Percentiles rank a stretch among this genome's conserved stretches.
Conservation (phyloP, 2,329 filamentous ascomycete species). For the Aspergillus sp. region DNA sequence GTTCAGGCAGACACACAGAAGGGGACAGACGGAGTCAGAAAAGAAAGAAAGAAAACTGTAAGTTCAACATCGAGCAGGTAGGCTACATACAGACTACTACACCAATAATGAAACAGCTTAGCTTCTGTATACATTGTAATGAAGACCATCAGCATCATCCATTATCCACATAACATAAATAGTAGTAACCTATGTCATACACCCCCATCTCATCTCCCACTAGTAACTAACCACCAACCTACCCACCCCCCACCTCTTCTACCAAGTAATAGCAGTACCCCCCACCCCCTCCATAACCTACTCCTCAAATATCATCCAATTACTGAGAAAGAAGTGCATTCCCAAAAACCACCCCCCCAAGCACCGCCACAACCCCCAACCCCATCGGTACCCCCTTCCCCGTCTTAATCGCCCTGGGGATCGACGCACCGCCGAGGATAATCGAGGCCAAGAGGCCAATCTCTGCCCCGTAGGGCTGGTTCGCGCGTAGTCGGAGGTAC, state of each 20-base stretch:
- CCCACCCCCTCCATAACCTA: not conserved
- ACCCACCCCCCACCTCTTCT: not conserved
- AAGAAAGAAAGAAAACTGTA: no score
- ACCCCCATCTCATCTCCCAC: not conserved
- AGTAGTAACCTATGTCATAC: not conserved
- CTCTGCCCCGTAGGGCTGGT: conserved; percentile 80
- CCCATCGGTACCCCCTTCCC: conserved; percentile 82
- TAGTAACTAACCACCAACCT: not conserved
- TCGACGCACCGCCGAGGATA: conserved; percentile 79
- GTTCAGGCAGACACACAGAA: no score
- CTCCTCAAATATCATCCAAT: not conserved
- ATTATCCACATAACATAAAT: not conserved
- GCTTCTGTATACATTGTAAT: no score
- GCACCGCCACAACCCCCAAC: conserved; percentile 75
- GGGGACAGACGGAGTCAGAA: no score
- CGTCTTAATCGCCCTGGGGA: conserved; percentile 81
- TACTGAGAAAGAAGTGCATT: conserved; percentile 24
- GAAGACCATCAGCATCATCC: not conserved
- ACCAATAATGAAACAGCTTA: no score
- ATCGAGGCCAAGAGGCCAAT: conserved; percentile 83
- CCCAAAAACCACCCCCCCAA: conserved; percentile 79
- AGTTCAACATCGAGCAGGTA: no score
- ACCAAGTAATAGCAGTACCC: not conserved
- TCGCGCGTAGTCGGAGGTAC: conserved; percentile 75
- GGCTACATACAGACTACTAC: no score